Conservation (phyloP, 2,329 filamentous ascomycete species). For the Albifimbria verrucaria region DNA sequence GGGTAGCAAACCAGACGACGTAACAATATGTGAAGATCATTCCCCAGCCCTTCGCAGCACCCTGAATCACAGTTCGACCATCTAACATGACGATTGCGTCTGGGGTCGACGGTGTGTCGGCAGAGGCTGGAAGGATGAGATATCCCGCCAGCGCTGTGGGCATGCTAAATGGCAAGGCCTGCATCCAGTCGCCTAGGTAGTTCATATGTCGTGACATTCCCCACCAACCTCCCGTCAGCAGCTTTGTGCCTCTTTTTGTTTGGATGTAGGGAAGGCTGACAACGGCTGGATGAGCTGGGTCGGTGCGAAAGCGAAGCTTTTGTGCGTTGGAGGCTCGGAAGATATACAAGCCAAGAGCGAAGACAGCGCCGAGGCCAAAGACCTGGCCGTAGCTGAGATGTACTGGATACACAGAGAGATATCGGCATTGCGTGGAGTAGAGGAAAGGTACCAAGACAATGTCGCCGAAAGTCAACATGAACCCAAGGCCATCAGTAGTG, state of each 20-base stretch:
- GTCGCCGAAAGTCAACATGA: conserved; percentile 87
- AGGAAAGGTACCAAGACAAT: conserved; percentile 84
- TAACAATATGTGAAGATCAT: conserved; percentile 88
- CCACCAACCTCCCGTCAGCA: conserved; percentile 86
- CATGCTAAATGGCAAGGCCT: conserved; percentile 79
- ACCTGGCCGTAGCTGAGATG: conserved; percentile 67
- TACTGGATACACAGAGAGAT: conserved; percentile 74
- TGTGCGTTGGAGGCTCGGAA: conserved; percentile 85
- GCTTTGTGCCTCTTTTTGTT: conserved; percentile 71
- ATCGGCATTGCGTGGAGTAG: conserved; percentile 75
- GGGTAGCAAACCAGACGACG: conserved; percentile 76
- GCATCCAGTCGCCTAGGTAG: conserved; percentile 86
- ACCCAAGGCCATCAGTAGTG: conserved; percentile 82
- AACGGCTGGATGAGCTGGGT: conserved; percentile 73
- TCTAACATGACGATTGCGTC: conserved; percentile 51
- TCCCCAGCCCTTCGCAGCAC: conserved; percentile 72
- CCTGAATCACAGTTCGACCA: conserved; percentile 60
- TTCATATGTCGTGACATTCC: conserved; percentile 84
- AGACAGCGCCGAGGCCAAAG: conserved; percentile 58
- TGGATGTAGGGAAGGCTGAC: conserved; percentile 75
- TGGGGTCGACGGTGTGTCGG: conserved; percentile 25
- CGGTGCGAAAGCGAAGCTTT: conserved; percentile 83
- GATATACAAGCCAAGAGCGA: conserved; percentile 70
- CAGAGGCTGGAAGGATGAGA: conserved; percentile 54
- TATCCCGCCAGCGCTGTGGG: conserved; percentile 80